A percentile compares a stretch with the other conserved stretches of the same genome.
Conservation (phyloP, 129 eudicot genomes). For the Saussurea involucrata region DNA sequence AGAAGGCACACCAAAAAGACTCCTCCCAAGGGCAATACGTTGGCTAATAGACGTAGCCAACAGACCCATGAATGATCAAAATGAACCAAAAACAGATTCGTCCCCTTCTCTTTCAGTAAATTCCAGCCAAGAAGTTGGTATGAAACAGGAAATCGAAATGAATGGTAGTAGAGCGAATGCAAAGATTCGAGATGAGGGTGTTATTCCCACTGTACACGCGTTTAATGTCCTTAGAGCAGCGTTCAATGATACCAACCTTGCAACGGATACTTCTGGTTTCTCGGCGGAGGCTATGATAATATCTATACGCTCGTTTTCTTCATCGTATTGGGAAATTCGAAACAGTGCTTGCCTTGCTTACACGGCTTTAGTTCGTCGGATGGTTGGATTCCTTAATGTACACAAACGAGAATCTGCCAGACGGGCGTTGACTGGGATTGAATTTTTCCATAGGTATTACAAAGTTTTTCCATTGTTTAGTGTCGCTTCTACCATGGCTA, state of each 20-base stretch:
- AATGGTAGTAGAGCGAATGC: slow-evolving; percentile 37
- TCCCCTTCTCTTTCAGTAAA: slow-evolving; percentile 8
- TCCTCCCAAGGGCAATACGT: slow-evolving; percentile 80
- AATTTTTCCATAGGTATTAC: slow-evolving; percentile 82
- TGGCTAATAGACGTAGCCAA: slow-evolving; percentile 79
- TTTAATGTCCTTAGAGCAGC: slow-evolving; percentile 92
- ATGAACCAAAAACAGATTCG: slow-evolving; percentile 14
- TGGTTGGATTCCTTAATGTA: slow-evolving; percentile 90
- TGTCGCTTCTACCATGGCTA: background rate
- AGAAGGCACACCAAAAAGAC: slow-evolving; percentile 93
- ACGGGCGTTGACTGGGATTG: slow-evolving; percentile 87
- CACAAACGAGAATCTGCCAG: slow-evolving; percentile 88
- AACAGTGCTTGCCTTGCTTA: slow-evolving; percentile 86
- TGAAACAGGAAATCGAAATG: slow-evolving; percentile 14
- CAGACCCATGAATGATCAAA: slow-evolving; percentile 44
- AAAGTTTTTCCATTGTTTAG: background rate
- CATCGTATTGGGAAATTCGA: slow-evolving; percentile 84
- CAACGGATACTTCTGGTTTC: slow-evolving; percentile 95
- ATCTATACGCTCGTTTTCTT: slow-evolving; percentile 75
- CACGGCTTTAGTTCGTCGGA: slow-evolving; percentile 92
- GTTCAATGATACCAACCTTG: slow-evolving; percentile 88
- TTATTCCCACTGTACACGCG: slow-evolving; percentile 96
- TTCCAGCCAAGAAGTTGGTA: slow-evolving; percentile 13
- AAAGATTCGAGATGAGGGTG: slow-evolving; percentile 94
- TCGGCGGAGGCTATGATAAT: slow-evolving; percentile 91